Evolutionary conservation across 345 rosid species (phyloP), one percentile per base, ranked within the genome.

Genomic region (Rhizophora mangle): DNA sequence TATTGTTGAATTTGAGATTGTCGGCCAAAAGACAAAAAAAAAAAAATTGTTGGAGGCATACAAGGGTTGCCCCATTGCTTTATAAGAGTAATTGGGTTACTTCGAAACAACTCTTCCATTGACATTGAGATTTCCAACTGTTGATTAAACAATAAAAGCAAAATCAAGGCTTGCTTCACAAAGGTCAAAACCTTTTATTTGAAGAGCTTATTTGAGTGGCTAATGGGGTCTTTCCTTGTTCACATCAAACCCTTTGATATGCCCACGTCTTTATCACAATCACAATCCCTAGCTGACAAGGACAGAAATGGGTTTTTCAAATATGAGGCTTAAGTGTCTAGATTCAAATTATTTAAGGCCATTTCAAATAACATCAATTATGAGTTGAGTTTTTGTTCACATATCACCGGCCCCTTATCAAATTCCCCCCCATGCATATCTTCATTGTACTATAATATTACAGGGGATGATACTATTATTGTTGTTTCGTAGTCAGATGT

Each of bases 91-190:
- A 67, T 21, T 24, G 1, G 31, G 70, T 58, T 65, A 19, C 19
- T 53, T 51, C 13, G 31, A 24, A 67, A 67, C 78, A 58, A 32
- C 76, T 60, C 60, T 60, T 15, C 65, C 73, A 3, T 13, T 63
- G 64, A 67, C 68, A 63, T 59, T 18, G 15, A 43, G 49, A 13
- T 43, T 43, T 43, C 49, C 49, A 43, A 43, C 19, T 13, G 3
- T 59, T 20, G 22, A 65, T 27, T 62, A 30, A n/a, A 16, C 19
- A 39, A 24, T 9, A 47, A 1, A 22, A 65, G 60, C 67, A 20
- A 62, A 74, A 67, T 31, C 70, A 62, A 74, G 37, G 55, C 31
- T 32, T 70, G 58, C 69, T 78, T 62, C 58, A 1, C 74, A 51
- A 53, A 31, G 31, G 29, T 7, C 47, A 69, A 43, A 43, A 74